Percentiles rank a stretch among this genome's conserved stretches.
Evolutionary conservation across 192 early-diverging fungal species (phyloP).

Genomic region (Kickxella alabastrina): DNA sequence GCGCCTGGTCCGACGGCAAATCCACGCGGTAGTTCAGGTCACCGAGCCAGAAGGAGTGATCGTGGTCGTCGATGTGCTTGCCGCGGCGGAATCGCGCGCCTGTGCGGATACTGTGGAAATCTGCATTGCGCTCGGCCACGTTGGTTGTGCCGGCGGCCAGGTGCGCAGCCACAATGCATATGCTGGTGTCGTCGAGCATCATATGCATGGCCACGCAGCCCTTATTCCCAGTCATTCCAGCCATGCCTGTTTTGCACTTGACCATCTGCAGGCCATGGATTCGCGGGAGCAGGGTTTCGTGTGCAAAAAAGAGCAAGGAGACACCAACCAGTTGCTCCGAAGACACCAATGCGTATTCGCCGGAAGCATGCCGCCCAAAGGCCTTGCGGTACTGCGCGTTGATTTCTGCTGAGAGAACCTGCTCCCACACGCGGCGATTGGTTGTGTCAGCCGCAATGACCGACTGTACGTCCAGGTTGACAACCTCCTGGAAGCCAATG

Average conservation of each 20-base stretch:
- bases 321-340: conserved; percentile 89
- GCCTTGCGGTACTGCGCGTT: conserved; percentile 26
- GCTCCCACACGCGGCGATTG: conserved; percentile 53
- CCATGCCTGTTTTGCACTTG: conserved; percentile 89
- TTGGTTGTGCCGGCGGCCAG: conserved; percentile 80
- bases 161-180: conserved; percentile 92
- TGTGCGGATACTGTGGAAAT: conserved; percentile 75
- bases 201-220: conserved; percentile 91
- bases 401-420: conserved; percentile 33
- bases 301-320: conserved; percentile 83
- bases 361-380: conserved; percentile 15
- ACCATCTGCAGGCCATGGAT: conserved; percentile 81
- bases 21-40: conserved; percentile 92
- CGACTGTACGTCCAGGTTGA: conserved; percentile 76
- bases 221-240: conserved; percentile 97
- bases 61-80: conserved; percentile 65
- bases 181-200: conserved; percentile 77
- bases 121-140: conserved; percentile 76
- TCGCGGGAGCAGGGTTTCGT: conserved; percentile 58
- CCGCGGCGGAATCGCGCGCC: conserved; percentile 73
- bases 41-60: conserved; percentile 82
- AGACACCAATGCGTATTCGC: conserved; percentile 73
- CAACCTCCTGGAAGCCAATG: conserved; percentile 95
- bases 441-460: conserved; percentile 63
- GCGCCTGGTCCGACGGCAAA: conserved; percentile 65